Percentiles rank a stretch among this genome's conserved stretches.
Conservation (phyloP, 192 early-diverging fungal genomes). For the Backusella tuberculispora region DNA sequence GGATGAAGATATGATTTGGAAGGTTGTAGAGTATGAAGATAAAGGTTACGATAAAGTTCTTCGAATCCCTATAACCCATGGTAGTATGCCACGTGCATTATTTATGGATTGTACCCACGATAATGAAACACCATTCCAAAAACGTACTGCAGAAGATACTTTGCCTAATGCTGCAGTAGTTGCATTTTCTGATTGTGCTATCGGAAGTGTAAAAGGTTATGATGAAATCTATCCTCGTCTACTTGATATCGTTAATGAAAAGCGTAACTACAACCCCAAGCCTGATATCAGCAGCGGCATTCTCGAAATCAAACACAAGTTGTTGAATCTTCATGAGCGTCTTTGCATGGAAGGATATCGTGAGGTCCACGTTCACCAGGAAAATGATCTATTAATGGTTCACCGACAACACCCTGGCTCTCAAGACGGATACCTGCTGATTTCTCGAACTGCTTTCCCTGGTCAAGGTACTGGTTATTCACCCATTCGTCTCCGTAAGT, state of each 20-base stretch:
- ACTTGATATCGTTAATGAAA: constrained; percentile 89
- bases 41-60: constrained; percentile 25
- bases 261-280: constrained; percentile 74
- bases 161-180: constrained; percentile 91
- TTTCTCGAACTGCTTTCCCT: constrained; percentile 87
- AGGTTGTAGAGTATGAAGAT: constrained; percentile 42
- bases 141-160: constrained; percentile 87
- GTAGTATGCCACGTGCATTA: constrained; percentile 87
- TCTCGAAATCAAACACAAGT: constrained; percentile 65
- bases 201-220: constrained; percentile 97
- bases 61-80: constrained; percentile 69
- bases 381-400: constrained; percentile 91
- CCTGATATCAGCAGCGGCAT: constrained; percentile 60
- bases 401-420: constrained; percentile 92
- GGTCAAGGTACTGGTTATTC: constrained; percentile 48
- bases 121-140: constrained; percentile 95
- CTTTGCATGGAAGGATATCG: constrained; percentile 83
- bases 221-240: constrained; percentile 92
- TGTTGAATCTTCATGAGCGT: constrained; percentile 80
- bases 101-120: constrained; percentile 99
- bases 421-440: constrained; percentile 89
- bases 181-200: constrained; percentile 87
- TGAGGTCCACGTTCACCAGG: constrained; percentile 97
- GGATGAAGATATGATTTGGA: constrained; percentile 68
- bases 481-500: constrained; percentile 65